Base-by-base conservation (phyloP, 768 basidiomycete species). In the Mycena chlorophos region DNA sequence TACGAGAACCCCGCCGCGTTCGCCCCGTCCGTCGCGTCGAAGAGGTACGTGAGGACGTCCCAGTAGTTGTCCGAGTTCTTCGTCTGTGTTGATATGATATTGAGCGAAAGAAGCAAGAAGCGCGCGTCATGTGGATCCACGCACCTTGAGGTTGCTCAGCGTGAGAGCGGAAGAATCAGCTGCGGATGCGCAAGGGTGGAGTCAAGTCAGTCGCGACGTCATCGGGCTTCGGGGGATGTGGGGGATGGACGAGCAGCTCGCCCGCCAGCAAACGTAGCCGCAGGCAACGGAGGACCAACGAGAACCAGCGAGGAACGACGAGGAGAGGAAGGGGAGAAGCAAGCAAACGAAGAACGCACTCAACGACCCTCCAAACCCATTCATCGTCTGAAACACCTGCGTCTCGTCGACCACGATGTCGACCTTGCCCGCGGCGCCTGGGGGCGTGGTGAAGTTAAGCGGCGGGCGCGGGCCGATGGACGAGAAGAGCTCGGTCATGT, bases 111-210 rank as follows among this genome's bases (percentile, higher is more conserved):
- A n/a, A n/a, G n/a, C n/a, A n/a, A n/a, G n/a, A n/a, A n/a, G n/a
- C n/a, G n/a, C n/a, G n/a, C n/a, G n/a, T n/a, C n/a, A n/a, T n/a
- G n/a, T n/a, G n/a, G n/a, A n/a, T n/a, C n/a, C n/a, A n/a, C n/a
- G n/a, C n/a, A 84, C 89, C 81, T 91, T 91, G 50, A 91, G 69
- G 53, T 82, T 82, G 62, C 73, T 83, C 22, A 90, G 69, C 19
- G 78, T 68, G 17, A 77, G 68, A 0, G 88, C 87, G 5, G 88
- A 84, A 2, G 87, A 88, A 63, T 91, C 89, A 22, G 89, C 88
- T 90, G n/a, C n/a, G n/a, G n/a, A n/a, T n/a, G n/a, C n/a, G n/a
- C n/a, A 34, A 5, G 22, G 13, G 28, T 13, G 16, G 37, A 42
- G 23, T n/a, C n/a, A n/a, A n/a, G n/a, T n/a, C n/a, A n/a, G n/a